These are phyloP conservation scores for Trichophyton equinum DNA, from an alignment of 2,329 filamentous ascomycete species.

Conservation along the genomic window DNA sequence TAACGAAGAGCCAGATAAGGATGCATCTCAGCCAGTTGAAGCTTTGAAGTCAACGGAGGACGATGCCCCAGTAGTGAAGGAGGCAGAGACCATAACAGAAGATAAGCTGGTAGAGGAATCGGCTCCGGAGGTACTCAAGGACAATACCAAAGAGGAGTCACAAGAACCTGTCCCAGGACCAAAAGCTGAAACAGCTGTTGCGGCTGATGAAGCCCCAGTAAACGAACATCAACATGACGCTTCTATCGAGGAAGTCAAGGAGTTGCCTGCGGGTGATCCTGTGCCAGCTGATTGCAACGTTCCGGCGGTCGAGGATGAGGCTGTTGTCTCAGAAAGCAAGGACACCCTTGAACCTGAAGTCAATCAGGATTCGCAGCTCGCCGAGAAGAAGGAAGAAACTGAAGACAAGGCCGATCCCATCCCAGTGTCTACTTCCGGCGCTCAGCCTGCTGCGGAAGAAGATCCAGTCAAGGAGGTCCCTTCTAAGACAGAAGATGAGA, in stretches of 20 bases:
- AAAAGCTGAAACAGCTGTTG: not conserved
- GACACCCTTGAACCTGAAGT: not conserved
- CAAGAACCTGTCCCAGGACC: not conserved
- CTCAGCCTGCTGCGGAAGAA: not conserved
- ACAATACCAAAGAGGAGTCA: not conserved
- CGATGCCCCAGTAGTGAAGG: not conserved
- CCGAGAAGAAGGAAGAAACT: not conserved
- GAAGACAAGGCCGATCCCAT: not conserved
- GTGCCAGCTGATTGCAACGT: not conserved
- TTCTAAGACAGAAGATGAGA: not conserved
- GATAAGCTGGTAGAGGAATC: not conserved
- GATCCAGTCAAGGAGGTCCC: not conserved
- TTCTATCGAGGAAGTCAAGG: not conserved
- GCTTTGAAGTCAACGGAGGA: not conserved
- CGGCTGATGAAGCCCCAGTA: not conserved
- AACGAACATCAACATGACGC: not conserved
- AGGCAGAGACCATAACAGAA: not conserved
- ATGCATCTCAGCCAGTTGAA: not conserved
- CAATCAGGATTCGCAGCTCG: too few species aligned
- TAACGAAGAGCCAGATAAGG: not conserved
- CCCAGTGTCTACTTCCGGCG: not conserved
- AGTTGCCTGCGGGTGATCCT: not conserved
- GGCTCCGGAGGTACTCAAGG: not conserved
- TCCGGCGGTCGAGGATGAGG: not conserved
- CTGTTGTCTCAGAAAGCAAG: not conserved